phyloP scores from a whole-genome alignment of 148 eudicot genomes.

The Cornus suecica region DNA sequence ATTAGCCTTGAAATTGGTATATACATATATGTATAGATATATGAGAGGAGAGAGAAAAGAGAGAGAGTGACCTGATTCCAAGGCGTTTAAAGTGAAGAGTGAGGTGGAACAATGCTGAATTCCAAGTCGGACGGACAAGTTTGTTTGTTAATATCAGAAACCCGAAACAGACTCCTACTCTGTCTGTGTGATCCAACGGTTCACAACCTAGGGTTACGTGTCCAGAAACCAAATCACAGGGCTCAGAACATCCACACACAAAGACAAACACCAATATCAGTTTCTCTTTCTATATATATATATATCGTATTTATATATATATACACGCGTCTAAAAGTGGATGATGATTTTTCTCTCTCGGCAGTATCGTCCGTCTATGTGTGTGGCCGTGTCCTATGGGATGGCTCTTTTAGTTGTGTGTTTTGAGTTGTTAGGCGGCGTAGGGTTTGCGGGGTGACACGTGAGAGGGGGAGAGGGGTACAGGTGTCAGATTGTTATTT shows the following conservation, averaged over 20 bases:
- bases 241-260: neutral
- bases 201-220: neutral
- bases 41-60: neutral
- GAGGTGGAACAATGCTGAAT: constrained; percentile 8
- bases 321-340: neutral
- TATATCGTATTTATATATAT: too few species aligned
- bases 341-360: neutral
- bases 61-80: neutral
- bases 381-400: neutral
- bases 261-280: neutral
- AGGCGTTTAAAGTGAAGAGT: neutral
- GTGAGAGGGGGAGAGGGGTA: constrained; percentile 23
- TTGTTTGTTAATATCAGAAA: neutral
- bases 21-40: neutral
- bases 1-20: neutral
- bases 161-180: neutral
- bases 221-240: neutral
- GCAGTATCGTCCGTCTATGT: neutral
- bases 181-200: neutral
- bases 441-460: constrained; percentile 41
- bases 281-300: too few species aligned
- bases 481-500: constrained; percentile 35
- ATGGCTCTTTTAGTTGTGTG: too few species aligned
- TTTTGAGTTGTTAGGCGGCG: neutral
- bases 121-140: constrained; percentile 30